Base-by-base conservation (phyloP, 2,329 filamentous ascomycete genomes). In the Triangularia setosa region DNA sequence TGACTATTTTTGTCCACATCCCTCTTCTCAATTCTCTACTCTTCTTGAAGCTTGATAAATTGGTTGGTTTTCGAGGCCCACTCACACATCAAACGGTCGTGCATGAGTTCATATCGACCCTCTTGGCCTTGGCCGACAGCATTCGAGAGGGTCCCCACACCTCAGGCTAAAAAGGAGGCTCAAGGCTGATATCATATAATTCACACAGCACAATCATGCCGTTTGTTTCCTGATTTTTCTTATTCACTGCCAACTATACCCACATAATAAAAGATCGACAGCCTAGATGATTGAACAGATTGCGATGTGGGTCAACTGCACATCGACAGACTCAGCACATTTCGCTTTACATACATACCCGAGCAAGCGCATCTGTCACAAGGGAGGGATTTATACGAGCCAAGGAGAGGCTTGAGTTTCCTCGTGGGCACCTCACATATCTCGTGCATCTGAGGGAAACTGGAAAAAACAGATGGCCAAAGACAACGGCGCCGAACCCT, bases 121-220 rank as follows among this genome's bases (percentile, higher is more conserved):
- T n/a, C 33, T 40, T n/a, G 33, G 33, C 14, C 33, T 40, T 40
- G 33, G 33, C 33, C 33, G 16, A 40, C 14, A 40, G 16, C 14
- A 40, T 40, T n/a, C 33, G 33, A 40, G 33, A n/a, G 16, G 56
- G 21, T 6, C 12, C 28, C 58, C 54, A 58, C 54, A 58, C 56
- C 60, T 65, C 65, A 65, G 65, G 65, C 65, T 67, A 67, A 67
- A 67, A 60, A 33, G 59, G 65, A 64, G 65, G 61, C 61, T 65
- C 55, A 65, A 60, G 57, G 58, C 56, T 56, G 58, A 35, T 62
- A 63, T 58, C 27, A 58, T 28, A n/a, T 1, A 30, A 16, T 1
- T 58, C 23, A 62, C 33, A 40, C 33, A 40, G 12, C 3, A 18
- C 16, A 40, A n/a, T 40, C 33, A 40, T 40, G 33, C 33, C 33